Percentiles rank a stretch among this genome's conserved stretches.
phyloP scores from a whole-genome alignment of 352 stramenopile genomes.

The Pythium volutum region DNA sequence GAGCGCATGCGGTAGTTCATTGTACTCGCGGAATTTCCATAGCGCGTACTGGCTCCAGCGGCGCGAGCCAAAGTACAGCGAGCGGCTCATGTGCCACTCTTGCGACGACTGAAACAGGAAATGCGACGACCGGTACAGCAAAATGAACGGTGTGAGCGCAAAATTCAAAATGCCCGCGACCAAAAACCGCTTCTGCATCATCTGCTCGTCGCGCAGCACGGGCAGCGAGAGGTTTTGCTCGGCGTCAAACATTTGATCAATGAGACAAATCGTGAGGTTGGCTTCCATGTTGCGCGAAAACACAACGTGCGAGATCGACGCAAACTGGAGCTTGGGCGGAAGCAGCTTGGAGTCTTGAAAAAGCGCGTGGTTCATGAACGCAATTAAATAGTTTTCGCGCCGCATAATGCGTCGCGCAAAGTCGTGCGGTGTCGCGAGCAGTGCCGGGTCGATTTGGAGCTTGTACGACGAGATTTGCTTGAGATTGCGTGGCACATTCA shows the following conservation, averaged over 20 bases:
- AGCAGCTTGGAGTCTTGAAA: slow-evolving; percentile 88
- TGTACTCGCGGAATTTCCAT: slow-evolving; percentile 97
- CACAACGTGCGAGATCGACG: slow-evolving; percentile 75
- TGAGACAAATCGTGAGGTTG: slow-evolving; percentile 94
- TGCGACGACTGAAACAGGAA: slow-evolving; percentile 97
- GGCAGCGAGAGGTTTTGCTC: slow-evolving; percentile 79
- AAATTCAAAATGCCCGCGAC: slow-evolving; percentile 94
- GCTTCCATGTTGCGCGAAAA: slow-evolving; percentile 92
- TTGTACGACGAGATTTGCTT: slow-evolving; percentile 83
- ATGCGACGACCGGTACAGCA: slow-evolving; percentile 96
- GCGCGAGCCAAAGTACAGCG: slow-evolving; percentile 94
- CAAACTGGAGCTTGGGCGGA: slow-evolving; percentile 65
- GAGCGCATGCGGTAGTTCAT: slow-evolving; percentile 97
- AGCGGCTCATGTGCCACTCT: slow-evolving; percentile 90
- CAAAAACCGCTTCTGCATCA: slow-evolving; percentile 92
- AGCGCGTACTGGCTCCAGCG: slow-evolving; percentile 91
- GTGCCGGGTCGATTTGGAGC: slow-evolving; percentile 75
- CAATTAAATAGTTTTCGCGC: slow-evolving; percentile 98
- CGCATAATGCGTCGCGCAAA: slow-evolving; percentile 97
- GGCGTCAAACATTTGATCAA: slow-evolving; percentile 96
- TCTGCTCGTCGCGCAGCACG: slow-evolving; percentile 88
- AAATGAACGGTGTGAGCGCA: slow-evolving; percentile 95
- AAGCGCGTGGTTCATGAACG: slow-evolving; percentile 94
- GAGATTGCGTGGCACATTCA: slow-evolving; percentile 74
- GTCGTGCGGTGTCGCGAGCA: slow-evolving; percentile 80